phyloP scores from a whole-genome alignment of 345 rosid species.

The Brassica juncea region DNA sequence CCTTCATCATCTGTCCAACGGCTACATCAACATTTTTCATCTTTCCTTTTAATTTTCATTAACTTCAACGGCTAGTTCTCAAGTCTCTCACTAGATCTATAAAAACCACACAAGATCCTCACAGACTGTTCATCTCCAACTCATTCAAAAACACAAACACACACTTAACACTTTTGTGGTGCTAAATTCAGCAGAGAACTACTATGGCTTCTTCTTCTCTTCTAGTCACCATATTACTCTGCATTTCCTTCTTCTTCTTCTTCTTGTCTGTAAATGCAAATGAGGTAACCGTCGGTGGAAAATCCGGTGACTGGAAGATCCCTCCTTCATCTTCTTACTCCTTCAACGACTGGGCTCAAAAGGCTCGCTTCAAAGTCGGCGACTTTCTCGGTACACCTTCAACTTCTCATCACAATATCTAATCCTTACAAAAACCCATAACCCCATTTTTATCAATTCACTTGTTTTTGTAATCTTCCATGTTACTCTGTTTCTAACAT shows the following conservation, averaged over 20 bases:
- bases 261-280: conserved; percentile 37
- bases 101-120: conserved; percentile 5
- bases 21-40: conserved; percentile 24
- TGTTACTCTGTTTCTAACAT: conserved; percentile 24
- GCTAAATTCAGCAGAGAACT: not conserved
- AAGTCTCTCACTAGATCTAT: conserved; percentile 13
- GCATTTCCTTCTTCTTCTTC: not conserved
- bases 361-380: conserved; percentile 63
- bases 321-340: conserved; percentile 61
- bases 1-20: conserved; percentile 24
- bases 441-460: not conserved
- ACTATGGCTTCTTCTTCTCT: conserved; percentile 36
- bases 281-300: conserved; percentile 60
- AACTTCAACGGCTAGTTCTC: conserved; percentile 30
- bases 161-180: not conserved
- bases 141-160: not conserved
- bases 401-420: not conserved
- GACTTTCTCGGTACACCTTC: conserved; percentile 56
- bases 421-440: not conserved
- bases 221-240: conserved; percentile 15
- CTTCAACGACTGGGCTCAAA: conserved; percentile 69
- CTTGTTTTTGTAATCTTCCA: not conserved
- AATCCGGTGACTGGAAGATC: conserved; percentile 55
- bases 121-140: conserved; percentile 4
- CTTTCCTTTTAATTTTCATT: not conserved